Percentiles rank a stretch among this genome's conserved stretches.
These are phyloP conservation scores for Exophiala lecanii-corni DNA, from an alignment of 2,329 filamentous ascomycete species.

Conservation along the genomic window DNA sequence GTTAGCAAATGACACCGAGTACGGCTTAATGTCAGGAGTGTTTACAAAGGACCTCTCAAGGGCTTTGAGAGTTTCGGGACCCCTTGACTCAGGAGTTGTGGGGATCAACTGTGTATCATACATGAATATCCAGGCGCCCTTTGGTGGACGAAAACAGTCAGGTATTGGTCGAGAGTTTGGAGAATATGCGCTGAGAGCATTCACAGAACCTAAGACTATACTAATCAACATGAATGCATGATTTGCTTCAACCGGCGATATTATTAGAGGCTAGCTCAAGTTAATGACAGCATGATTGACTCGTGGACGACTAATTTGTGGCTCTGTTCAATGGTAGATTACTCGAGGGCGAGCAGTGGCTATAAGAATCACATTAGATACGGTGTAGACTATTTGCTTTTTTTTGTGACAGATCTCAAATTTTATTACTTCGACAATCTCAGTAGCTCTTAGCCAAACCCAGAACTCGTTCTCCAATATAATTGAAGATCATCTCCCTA, in stretches of 20 bases:
- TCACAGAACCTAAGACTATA: constrained; percentile 11
- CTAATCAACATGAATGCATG: constrained; percentile 12
- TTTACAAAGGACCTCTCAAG: constrained; percentile 38
- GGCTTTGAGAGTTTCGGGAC: constrained; percentile 36
- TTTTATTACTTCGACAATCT: background rate
- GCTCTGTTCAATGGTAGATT: too few relatives aligned
- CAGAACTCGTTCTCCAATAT: constrained; percentile 21
- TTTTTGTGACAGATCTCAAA: too few relatives aligned
- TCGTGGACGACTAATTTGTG: too few relatives aligned
- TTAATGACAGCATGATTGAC: too few relatives aligned
- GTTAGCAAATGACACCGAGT: constrained; percentile 38
- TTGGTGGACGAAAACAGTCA: constrained; percentile 41
- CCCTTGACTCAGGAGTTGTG: constrained; percentile 41
- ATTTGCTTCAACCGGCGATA: too few relatives aligned
- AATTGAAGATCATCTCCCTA: constrained; percentile 46
- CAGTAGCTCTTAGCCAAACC: background rate
- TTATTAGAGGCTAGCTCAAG: too few relatives aligned
- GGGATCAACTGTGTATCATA: constrained; percentile 47
- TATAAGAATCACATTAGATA: too few relatives aligned
- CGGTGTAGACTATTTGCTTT: too few relatives aligned
- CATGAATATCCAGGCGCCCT: constrained; percentile 33
- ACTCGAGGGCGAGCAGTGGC: too few relatives aligned
- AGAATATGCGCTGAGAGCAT: constrained; percentile 39
- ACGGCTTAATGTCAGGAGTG: constrained; percentile 37
- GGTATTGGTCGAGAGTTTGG: constrained; percentile 48